Evolutionary conservation across 495 filamentous ascomycete genomes (phyloP).

Genomic region (Annulohypoxylon bovei): DNA sequence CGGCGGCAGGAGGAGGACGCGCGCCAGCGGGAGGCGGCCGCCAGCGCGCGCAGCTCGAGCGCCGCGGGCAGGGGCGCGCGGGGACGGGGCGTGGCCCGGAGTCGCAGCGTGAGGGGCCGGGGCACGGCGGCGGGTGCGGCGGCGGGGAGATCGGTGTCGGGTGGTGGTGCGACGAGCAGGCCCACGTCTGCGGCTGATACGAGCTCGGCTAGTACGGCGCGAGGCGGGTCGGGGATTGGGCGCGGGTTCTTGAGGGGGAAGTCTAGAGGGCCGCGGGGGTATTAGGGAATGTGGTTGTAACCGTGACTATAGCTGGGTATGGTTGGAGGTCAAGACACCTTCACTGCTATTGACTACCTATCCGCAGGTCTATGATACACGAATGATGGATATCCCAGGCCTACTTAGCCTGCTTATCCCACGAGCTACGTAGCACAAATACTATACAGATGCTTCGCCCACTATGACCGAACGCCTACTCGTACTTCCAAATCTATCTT

Average conservation of each 20-base stretch:
- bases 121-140: constrained; percentile 5
- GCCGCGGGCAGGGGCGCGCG: constrained; percentile 38
- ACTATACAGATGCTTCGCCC: constrained; percentile 3
- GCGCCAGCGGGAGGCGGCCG: constrained; percentile 60
- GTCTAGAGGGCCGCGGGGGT: constrained; percentile 44
- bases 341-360: constrained; percentile 10
- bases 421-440: neutral
- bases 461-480: neutral
- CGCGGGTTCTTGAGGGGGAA: constrained; percentile 49
- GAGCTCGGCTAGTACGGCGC: constrained; percentile 45
- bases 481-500: neutral
- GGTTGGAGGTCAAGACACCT: constrained; percentile 34
- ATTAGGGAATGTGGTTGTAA: too few species aligned
- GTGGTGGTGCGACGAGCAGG: constrained; percentile 16
- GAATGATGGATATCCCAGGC: constrained; percentile 7
- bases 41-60: constrained; percentile 36
- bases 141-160: constrained; percentile 11
- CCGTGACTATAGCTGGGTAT: too few species aligned
- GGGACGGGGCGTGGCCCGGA: neutral
- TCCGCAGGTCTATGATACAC: constrained; percentile 17
- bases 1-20: constrained; percentile 79
- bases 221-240: constrained; percentile 55
- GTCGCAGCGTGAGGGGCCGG: constrained; percentile 41
- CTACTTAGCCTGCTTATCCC: neutral
- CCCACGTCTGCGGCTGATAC: constrained; percentile 39